These are phyloP conservation scores for Euphorbia pulcherrima DNA, from an alignment of 345 rosid genomes.

Conservation along the genomic window DNA sequence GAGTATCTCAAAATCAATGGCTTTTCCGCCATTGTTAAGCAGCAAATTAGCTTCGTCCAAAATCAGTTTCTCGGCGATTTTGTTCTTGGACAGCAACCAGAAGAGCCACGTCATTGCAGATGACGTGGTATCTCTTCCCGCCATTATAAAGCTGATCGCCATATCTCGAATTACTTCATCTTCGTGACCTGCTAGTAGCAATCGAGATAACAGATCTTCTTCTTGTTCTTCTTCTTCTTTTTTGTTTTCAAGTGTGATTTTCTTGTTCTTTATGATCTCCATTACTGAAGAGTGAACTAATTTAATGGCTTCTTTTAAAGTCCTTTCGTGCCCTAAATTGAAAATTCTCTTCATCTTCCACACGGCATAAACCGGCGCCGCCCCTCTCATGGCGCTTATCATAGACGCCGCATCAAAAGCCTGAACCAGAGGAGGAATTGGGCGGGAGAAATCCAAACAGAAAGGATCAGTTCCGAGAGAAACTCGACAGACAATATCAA, in stretches of 20 bases:
- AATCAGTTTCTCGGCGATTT: conserved; percentile 16
- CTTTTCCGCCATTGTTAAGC: conserved; percentile 13
- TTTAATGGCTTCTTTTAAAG: conserved; percentile 22
- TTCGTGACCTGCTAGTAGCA: conserved; percentile 19
- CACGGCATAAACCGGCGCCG: conserved; percentile 20
- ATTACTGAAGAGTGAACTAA: conserved; percentile 21
- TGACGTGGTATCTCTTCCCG: conserved; percentile 34
- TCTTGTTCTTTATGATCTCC: conserved; percentile 18
- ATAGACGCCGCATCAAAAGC: conserved; percentile 27
- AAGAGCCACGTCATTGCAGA: conserved; percentile 34
- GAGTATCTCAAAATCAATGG: conserved; percentile 12
- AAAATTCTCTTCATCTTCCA: conserved; percentile 25
- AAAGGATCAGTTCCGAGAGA: conserved; percentile 25
- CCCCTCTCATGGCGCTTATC: conserved; percentile 24
- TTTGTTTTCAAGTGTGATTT: conserved; percentile 1
- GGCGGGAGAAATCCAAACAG: conserved; percentile 19
- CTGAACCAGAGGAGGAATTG: conserved; percentile 14
- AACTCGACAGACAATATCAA: conserved; percentile 20
- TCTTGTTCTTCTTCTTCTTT: background rate
- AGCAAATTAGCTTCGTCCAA: conserved; percentile 6
- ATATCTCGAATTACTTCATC: conserved; percentile 24
- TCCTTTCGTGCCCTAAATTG: conserved; percentile 19
- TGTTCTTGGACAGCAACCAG: conserved; percentile 28
- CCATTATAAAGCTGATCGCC: conserved; percentile 34
- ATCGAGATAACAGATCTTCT: conserved; percentile 23